Evolutionary conservation across 2,329 filamentous ascomycete species (phyloP), one percentile per base, ranked within the genome.

Genomic region (Sporothrix schenckii): DNA sequence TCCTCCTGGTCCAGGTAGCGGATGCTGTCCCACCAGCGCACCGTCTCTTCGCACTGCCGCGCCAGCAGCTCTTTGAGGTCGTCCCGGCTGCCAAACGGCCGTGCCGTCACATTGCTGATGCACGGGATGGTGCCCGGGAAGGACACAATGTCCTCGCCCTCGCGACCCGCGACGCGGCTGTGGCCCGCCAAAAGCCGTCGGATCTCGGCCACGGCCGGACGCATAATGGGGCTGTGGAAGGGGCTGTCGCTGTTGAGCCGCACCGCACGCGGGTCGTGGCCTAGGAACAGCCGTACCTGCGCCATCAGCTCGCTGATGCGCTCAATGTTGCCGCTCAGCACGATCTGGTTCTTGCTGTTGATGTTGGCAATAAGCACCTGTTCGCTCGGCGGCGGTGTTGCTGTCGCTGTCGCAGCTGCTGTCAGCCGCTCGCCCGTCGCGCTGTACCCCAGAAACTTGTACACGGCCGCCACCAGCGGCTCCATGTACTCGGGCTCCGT

Each of bases 321-420:
- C 76, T 90, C 89, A 68, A 97, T 90, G 79, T 89, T 94, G 49
- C 94, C 94, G 77, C 92, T 95, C 68, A 98, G 84, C 67, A 97
- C 94, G 76, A 98, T 97, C 81, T 98, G 94, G 78, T 97, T 97
- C 82, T 93, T 95, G 79, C 90, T 92, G 82, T 98, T 98, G 81
- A 97, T 89, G 80, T 98, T 97, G 72, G 93, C 94, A 75, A 98
- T 93, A 74, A 91, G 84, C 66, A 97, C 94, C 80, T 97, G 92
- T 77, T 95, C 88, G 69, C 96, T 93, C 3, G 92, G 88, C 21
- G 92, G 91, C 41, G 89, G 44, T 6, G 41, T 13, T 44, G 41
- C 5, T 44, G 41, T 44, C 1, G 41, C 10, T 24, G 56, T 60
- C 30, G 10, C n/a, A 5, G 50, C n/a, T 11, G 9, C 50, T 1